Evolutionary conservation across 192 early-diverging fungal species (phyloP).

Genomic region (Ambispora gerdemannii): DNA sequence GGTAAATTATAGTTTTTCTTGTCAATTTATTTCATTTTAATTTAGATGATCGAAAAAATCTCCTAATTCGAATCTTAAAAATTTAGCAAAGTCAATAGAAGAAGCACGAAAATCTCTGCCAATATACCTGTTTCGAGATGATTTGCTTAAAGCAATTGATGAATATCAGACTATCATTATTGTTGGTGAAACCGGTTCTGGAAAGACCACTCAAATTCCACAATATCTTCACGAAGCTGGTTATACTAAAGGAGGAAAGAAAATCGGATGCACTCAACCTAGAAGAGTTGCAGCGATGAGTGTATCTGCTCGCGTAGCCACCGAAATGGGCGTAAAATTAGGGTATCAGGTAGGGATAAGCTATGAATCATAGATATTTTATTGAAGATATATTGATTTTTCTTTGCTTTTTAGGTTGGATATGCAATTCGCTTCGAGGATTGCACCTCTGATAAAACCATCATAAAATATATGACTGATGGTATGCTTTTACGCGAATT

Average conservation of each 20-base stretch:
- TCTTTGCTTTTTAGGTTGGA: slow-evolving; percentile 45
- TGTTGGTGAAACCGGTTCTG: slow-evolving; percentile 96
- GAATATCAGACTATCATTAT: slow-evolving; percentile 87
- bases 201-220: slow-evolving; percentile 98
- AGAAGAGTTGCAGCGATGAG: slow-evolving; percentile 97
- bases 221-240: slow-evolving; percentile 97
- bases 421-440: slow-evolving; percentile 99
- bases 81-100: slow-evolving; percentile 51
- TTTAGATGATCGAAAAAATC: slow-evolving; percentile 1
- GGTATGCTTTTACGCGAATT: slow-evolving; percentile 97
- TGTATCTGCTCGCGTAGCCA: slow-evolving; percentile 94
- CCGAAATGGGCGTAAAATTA: slow-evolving; percentile 92
- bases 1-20: slow-evolving; percentile 30
- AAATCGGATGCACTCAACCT: slow-evolving; percentile 96
- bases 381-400: slow-evolving; percentile 1
- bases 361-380: background rate
- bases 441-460: slow-evolving; percentile 91
- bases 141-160: slow-evolving; percentile 80
- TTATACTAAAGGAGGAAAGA: slow-evolving; percentile 81
- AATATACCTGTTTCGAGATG: slow-evolving; percentile 82
- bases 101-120: slow-evolving; percentile 85
- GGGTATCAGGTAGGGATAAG: slow-evolving; percentile 70
- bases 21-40: background rate
- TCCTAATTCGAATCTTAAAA: slow-evolving; percentile 9
- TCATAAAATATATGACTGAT: slow-evolving; percentile 98